Base-by-base conservation (phyloP, 192 early-diverging fungal species). In the Gigaspora rosea region DNA sequence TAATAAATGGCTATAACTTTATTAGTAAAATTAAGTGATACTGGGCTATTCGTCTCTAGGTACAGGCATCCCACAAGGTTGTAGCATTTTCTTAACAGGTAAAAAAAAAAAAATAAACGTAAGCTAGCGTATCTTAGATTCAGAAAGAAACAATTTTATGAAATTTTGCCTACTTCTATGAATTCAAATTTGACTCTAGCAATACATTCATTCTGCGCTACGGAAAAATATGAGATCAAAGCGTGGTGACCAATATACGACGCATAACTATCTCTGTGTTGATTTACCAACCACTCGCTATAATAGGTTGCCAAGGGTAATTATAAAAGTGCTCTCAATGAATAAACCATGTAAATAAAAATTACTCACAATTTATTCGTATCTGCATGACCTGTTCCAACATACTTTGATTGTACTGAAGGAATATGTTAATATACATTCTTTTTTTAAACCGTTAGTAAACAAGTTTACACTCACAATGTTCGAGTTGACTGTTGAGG, bases 361-460 rank as follows among this genome's bases (percentile, higher is more conserved):
- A 22, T 50, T 36, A 78, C 84, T 87, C 90, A 94, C 95, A 88
- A 91, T 86, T 94, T 94, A 67, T 89, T 92, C 51, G 95, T 96
- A 74, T 96, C 95, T 22, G 95, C 94, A 77, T 96, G 92, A 71
- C 95, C 95, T 20, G 94, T 96, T 69, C 95, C 95, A 27, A 94
- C 91, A 75, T 94, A 92, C 83, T 93, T 94, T 33, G 91, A 92
- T 85, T 95, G 93, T 49, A 94, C 90, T 91, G 71, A 62, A 67
- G 35, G 12, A 58, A 57, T 18, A 35, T 13, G 1, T 49, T 27
- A 63, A 11, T 47, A 46, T 61, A 8, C 10, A 52, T 46, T 4
- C 20, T 35, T 22, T 49, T 54, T 18, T 12, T 35, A 71, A 16
- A 36, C 13, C 27, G 0, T 32, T 12, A 49, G 0, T 46, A n/a